Evolutionary conservation across 2,329 filamentous ascomycete species (phyloP).

Genomic region (Neonectria hederae): DNA sequence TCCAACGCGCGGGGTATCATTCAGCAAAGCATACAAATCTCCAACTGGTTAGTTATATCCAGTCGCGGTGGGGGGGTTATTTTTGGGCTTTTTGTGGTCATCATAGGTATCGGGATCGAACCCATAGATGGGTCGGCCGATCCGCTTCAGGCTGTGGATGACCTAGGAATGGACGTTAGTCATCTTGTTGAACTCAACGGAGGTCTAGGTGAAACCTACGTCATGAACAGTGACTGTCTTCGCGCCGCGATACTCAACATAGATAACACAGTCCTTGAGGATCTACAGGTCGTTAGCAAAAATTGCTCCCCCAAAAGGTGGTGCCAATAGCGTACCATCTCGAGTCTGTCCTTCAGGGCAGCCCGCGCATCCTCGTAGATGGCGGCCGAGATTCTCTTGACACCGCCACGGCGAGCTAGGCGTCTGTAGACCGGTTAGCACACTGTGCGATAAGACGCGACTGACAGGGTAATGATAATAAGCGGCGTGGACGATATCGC

Average conservation of each 20-base stretch:
- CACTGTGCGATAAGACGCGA: not conserved
- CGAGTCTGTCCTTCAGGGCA: conserved; percentile 61
- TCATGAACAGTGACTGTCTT: conserved; percentile 73
- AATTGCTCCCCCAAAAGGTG: not conserved
- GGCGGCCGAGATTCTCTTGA: conserved; percentile 73
- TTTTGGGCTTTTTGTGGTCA: conserved; percentile 9
- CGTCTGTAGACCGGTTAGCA: conserved; percentile 58
- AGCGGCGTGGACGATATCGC: not conserved
- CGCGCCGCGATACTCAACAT: conserved; percentile 61
- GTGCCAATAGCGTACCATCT: conserved; percentile 51
- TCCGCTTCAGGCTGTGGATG: conserved; percentile 57
- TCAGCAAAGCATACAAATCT: not conserved
- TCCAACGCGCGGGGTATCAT: not conserved
- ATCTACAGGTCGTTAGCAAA: conserved; percentile 54
- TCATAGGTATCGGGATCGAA: conserved; percentile 59
- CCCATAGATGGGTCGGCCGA: conserved; percentile 66
- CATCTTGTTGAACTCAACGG: conserved; percentile 6
- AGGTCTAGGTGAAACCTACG: conserved; percentile 54
- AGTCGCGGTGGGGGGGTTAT: not conserved
- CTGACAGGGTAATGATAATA: not conserved
- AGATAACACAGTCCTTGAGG: conserved; percentile 58
- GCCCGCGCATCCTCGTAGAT: conserved; percentile 72
- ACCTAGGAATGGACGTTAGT: conserved; percentile 55
- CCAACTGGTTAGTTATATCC: not conserved
- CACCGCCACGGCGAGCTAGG: conserved; percentile 77